Percentiles rank a stretch among this genome's conserved stretches.
Conservation (phyloP, 2,329 filamentous ascomycete genomes). For the Monosporascus sp. region DNA sequence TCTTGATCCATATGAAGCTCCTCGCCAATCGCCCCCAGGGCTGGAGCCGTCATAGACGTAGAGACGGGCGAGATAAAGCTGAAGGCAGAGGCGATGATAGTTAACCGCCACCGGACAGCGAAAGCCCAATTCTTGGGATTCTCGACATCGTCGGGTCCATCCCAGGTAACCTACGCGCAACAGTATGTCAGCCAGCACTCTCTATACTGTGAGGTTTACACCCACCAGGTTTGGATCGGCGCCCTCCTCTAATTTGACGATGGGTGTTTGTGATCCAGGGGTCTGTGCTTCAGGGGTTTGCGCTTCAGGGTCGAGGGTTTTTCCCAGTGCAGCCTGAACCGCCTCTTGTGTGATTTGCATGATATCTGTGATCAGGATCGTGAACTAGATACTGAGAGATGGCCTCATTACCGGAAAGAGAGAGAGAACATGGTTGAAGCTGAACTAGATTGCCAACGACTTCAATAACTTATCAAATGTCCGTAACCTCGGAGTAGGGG, state of each 20-base stretch:
- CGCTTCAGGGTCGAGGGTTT: neutral
- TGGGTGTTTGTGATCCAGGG: neutral
- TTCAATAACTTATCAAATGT: neutral
- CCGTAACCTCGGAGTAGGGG: neutral
- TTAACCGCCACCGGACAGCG: neutral
- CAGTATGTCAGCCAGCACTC: neutral
- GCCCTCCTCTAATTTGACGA: neutral
- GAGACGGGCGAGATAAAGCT: conserved; percentile 53
- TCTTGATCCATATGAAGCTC: conserved; percentile 44
- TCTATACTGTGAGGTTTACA: neutral
- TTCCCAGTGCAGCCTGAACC: neutral
- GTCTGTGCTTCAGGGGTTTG: neutral
- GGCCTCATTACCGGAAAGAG: neutral
- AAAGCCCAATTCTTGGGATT: neutral
- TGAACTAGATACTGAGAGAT: too few species aligned
- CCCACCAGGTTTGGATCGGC: neutral
- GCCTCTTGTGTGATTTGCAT: neutral
- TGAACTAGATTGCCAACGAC: neutral
- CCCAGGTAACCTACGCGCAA: neutral
- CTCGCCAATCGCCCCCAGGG: conserved; percentile 38
- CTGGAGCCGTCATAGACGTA: conserved; percentile 48
- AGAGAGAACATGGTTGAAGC: neutral
- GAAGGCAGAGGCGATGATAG: conserved; percentile 38
- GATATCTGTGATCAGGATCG: neutral
- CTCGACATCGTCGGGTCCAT: neutral